Evolutionary conservation across 2,329 filamentous ascomycete genomes (phyloP), one percentile per base, ranked within the genome.

Genomic region (Coniochaeta hoffmannii): DNA sequence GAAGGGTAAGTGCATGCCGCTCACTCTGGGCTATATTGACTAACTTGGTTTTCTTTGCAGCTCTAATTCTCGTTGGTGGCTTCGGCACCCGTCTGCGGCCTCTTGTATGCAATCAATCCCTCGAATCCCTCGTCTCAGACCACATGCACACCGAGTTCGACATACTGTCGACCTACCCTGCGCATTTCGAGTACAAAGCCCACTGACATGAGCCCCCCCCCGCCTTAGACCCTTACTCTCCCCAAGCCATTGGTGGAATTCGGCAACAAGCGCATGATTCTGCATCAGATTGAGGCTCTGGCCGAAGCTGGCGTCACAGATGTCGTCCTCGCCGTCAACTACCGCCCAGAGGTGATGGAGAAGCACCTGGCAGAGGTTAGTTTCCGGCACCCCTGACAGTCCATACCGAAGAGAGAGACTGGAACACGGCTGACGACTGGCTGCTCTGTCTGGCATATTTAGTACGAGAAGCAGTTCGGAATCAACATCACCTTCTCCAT

Each of bases 241-340:
- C 93, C 93, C 60, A 99, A 97, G 76, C 93, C 94, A 62, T 83
- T 99, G 64, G 94, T 99, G 68, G 93, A 99, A 77, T 99, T 99
- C 69, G 91, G 85, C 70, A 99, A 99, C 83, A 93, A 94, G 77
- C 94, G 92, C 71, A 99, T 99, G 93, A 97, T 99, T 73, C 82
- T 95, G 68, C 93, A 97, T 76, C 93, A 99, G 77, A 90, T 99
- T 66, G 91, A 97, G 77, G 91, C 90, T 63, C 83, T 99, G 64
- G 93, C 94, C 64, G 88, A 86, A 58, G 93, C 91, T 57, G 93
- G 93, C 71, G 94, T 97, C 62, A 97, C 90, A 60, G 92, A 97
- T 77, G 96, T 99, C 68, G 93, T 99, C 55, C 85, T 99, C 57
- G 93, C 94, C 59, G 94, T 99, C 74, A 99, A 99, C 83, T 99